A percentile compares a stretch with the other conserved stretches of the same genome.
Conservation (phyloP, 129 eudicot genomes). For the Heracleum sosnowskyi region DNA sequence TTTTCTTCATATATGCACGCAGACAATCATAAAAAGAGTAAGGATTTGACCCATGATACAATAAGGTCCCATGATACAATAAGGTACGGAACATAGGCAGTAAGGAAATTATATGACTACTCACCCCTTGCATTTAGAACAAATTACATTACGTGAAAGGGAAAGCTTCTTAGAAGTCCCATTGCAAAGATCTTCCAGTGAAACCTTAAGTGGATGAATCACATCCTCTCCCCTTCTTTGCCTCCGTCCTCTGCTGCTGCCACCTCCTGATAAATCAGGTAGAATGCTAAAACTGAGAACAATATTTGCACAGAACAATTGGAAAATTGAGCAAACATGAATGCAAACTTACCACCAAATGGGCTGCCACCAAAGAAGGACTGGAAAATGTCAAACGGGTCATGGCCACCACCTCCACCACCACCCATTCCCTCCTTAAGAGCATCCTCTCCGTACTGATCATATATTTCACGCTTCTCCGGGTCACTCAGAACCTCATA, state of each 20-base stretch:
- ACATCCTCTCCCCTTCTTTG: conserved; percentile 83
- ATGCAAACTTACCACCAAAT: conserved; percentile 46
- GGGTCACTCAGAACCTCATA: conserved; percentile 13
- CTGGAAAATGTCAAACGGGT: conserved; percentile 85
- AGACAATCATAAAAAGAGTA: background rate
- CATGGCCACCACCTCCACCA: conserved; percentile 26
- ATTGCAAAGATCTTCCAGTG: conserved; percentile 61
- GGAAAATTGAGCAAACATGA: no score
- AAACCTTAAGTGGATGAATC: conserved; percentile 66
- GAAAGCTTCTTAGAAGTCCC: conserved; percentile 74
- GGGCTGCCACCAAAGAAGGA: conserved; percentile 70
- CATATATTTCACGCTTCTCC: conserved; percentile 11
- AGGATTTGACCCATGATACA: background rate
- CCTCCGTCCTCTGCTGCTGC: conserved; percentile 58
- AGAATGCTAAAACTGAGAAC: background rate
- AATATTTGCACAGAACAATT: background rate
- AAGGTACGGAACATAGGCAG: background rate
- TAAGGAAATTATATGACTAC: background rate
- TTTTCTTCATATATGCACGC: background rate
- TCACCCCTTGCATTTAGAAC: conserved; percentile 75
- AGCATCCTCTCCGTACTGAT: conserved; percentile 12
- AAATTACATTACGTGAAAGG: conserved; percentile 58
- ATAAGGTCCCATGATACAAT: background rate
- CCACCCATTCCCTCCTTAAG: conserved; percentile 10
- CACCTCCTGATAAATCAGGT: conserved; percentile 32